These are phyloP conservation scores for Bruguiera hainesii DNA, from an alignment of 441 rosid genomes.

Conservation along the genomic window DNA sequence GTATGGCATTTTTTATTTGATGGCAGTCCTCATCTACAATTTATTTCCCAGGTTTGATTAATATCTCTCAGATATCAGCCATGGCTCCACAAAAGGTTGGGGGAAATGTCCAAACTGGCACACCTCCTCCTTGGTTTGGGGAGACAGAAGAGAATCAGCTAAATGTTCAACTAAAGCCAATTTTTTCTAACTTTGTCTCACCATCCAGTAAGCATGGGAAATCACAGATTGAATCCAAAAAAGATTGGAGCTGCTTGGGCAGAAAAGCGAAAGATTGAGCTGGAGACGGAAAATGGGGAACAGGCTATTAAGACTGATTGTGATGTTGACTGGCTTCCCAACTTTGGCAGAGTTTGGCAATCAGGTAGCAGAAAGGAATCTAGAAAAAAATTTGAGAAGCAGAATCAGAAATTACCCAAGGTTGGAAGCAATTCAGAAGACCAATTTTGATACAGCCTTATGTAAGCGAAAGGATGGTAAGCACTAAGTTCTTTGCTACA, in stretches of 20 bases:
- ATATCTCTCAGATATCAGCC: conserved; percentile 34
- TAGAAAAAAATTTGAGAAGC: conserved; percentile 76
- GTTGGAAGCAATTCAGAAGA: conserved; percentile 44
- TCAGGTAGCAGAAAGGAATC: conserved; percentile 86
- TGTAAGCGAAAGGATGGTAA: conserved; percentile 77
- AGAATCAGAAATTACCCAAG: conserved; percentile 52
- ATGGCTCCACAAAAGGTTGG: conserved; percentile 29
- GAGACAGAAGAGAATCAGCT: conserved; percentile 38
- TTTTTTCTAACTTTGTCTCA: conserved; percentile 25
- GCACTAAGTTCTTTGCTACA: conserved; percentile 18
- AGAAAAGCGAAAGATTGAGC: conserved; percentile 82
- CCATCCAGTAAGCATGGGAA: conserved; percentile 40
- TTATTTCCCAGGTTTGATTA: conserved; percentile 40
- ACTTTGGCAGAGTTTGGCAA: conserved; percentile 98
- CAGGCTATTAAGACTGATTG: conserved; percentile 38
- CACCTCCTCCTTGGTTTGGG: conserved; percentile 84
- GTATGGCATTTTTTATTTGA: conserved; percentile 2
- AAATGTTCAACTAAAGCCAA: conserved; percentile 27
- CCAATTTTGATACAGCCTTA: conserved; percentile 57
- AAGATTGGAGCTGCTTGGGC: conserved; percentile 98
- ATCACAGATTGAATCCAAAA: conserved; percentile 64
- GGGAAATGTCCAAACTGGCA: conserved; percentile 83
- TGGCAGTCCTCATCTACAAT: conserved; percentile 5
- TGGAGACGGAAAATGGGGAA: conserved; percentile 85
- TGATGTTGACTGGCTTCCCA: conserved; percentile 84